Evolutionary conservation across 495 filamentous ascomycete species (phyloP), one percentile per base, ranked within the genome.

Genomic region (Saxophila tyrrhenica): DNA sequence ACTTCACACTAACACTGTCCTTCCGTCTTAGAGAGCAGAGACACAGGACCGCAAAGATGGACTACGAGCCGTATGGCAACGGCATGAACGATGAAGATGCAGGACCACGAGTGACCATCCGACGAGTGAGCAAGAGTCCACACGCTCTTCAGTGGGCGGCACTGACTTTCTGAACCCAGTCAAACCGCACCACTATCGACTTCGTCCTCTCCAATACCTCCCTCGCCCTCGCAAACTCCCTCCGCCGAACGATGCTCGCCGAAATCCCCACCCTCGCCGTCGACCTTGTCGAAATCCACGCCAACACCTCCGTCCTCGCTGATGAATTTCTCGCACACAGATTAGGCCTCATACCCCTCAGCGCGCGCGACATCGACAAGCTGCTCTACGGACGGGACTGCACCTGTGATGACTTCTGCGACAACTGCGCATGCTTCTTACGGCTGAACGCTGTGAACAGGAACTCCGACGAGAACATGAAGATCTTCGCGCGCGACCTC

Each of bases 271-370:
- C 89, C 23, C 80, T 98, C 65, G 90, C 91, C 46, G 89, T 96
- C 71, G 91, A 97, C 65, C 77, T 95, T 1, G 89, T 97, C 47
- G 88, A 96, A 71, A 81, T 97, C 56, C 83, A 92, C 67, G 79
- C 74, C 56, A 97, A 98, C 75, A 95, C 88, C 56, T 91, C 89
- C 45, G 89, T 96, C 2, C 79, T 97, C 9, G 84, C 92, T 39
- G 92, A 98, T 69, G 92, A 98, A 67, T 94, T 97, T 72, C 81
- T 98, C 60, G 80, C 84, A 35, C 92, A 98, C 72, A 86, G 92
- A 22, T 78, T 98, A 3, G 92, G 92, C 25, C 81, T 98, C 25
- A 81, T 97, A 54, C 94, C 94, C 11, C 79, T 98, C 9, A 83
- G 83, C 69, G 84, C 87, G 44, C 83, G 84, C 55, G 83, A 86